Evolutionary conservation across 2,329 filamentous ascomycete genomes (phyloP), one percentile per base, ranked within the genome.

Genomic region (Penicillium corylophilum): DNA sequence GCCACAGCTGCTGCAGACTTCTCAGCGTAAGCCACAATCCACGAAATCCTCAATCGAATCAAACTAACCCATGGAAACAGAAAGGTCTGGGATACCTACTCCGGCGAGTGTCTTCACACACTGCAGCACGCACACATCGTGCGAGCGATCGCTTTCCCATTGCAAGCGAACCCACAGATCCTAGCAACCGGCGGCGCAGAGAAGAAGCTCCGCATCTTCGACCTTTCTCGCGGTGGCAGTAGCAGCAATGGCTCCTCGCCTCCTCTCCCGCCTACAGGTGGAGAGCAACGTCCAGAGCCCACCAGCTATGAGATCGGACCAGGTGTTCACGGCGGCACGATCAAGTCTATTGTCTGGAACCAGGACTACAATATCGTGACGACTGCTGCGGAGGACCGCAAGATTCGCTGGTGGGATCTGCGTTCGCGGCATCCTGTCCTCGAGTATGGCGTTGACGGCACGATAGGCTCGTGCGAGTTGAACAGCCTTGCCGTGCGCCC

Each of bases 281-380:
- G 56, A 22, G 68, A 64, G 50, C 73, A 62, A 39, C 71, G 55
- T 48, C 68, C 43, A 24, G 52, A 65, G 68, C 78, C 85, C 1
- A 82, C 86, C 1, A 83, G 87, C 55, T 94, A 92, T 66, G 94
- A 97, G 70, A 93, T 99, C 61, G 94, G 91, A 18, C 81, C 87
- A 6, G 90, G 89, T 31, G 81, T 88, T 12, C 94, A 99, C 70
- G 86, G 82, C 15, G 89, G 88, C 42, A 89, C 89, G 28, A 97
- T 99, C 80, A 97, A 96, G 73, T 92, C 90, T 51, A 95, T 99
- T 55, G 89, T 95, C 55, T 99, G 94, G 94, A 90, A 90, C 46
- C 83, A 85, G 53, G 89, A 95, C 65, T 88, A 89, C 45, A 95
- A 94, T 64, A 85, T 93, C 57, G 79, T 99, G 51, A 88, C 95